phyloP scores from a whole-genome alignment of 1,284 basidiomycete species.

The Ustilago shanxiensis region DNA sequence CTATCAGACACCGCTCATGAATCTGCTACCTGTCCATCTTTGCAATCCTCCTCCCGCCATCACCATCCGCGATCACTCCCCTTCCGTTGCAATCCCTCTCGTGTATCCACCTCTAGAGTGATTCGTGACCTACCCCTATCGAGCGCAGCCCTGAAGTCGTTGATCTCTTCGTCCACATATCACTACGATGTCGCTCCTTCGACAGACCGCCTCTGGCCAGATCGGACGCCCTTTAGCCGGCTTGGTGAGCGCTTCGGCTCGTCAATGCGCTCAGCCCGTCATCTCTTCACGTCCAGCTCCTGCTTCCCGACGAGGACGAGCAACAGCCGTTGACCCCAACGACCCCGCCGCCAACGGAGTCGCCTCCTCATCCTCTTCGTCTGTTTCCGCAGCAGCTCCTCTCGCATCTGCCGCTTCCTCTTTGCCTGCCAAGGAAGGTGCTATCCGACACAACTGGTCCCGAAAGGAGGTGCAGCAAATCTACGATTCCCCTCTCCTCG shows the following conservation, averaged over 20 bases:
- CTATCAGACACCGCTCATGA: constrained; percentile 6
- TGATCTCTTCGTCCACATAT: neutral
- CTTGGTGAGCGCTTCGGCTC: constrained; percentile 29
- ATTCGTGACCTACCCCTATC: neutral
- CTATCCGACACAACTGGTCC: constrained; percentile 60
- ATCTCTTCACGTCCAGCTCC: constrained; percentile 14
- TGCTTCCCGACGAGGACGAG: constrained; percentile 44
- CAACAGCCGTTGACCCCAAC: constrained; percentile 50
- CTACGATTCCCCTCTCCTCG: constrained; percentile 66
- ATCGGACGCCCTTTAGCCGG: constrained; percentile 31
- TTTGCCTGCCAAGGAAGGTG: constrained; percentile 23
- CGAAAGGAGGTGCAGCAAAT: constrained; percentile 63
- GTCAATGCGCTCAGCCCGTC: constrained; percentile 28
- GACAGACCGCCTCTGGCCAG: constrained; percentile 32
- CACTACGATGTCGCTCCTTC: constrained; percentile 43
- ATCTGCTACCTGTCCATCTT: neutral
- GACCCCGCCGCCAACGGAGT: constrained; percentile 33
- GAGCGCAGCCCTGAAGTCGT: neutral
- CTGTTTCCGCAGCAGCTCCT: constrained; percentile 11
- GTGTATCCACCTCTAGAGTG: neutral
- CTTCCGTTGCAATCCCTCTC: neutral
- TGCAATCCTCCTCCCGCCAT: neutral
- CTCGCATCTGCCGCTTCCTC: neutral
- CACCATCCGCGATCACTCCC: too few relatives aligned
- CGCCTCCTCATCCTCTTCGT: constrained; percentile 10